Conservation (phyloP, 257 asterid genomes). For the Cynanchum wilfordii region DNA sequence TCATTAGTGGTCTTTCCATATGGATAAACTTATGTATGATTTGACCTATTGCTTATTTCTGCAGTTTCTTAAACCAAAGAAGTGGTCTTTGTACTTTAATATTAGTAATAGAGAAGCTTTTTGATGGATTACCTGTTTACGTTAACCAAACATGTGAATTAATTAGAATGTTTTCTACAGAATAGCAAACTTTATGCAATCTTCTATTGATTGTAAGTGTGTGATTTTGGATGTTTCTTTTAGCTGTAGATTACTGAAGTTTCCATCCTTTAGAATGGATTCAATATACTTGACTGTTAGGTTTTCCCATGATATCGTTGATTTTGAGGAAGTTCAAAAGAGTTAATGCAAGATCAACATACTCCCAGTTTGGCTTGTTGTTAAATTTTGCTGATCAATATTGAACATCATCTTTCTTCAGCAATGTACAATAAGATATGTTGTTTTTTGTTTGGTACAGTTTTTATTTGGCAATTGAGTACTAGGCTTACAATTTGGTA, state of each 20-base stretch:
- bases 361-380: background rate
- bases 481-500: background rate
- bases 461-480: background rate
- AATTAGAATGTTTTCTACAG: background rate
- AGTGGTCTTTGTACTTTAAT: background rate
- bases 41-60: background rate
- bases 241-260: background rate
- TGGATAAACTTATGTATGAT: background rate
- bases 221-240: background rate
- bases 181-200: background rate
- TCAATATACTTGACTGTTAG: background rate
- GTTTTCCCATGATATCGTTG: background rate
- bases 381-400: background rate
- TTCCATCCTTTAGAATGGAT: background rate
- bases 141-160: background rate
- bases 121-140: background rate
- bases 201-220: background rate
- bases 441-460: background rate
- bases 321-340: background rate
- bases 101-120: too few species aligned
- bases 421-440: background rate
- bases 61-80: background rate
- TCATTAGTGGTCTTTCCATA: background rate
- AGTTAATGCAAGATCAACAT: background rate
- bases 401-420: background rate